Percentiles rank a stretch among this genome's conserved stretches.
These are phyloP conservation scores for Filobasidium wieringae DNA, from an alignment of 768 basidiomycete genomes.

Conservation along the genomic window DNA sequence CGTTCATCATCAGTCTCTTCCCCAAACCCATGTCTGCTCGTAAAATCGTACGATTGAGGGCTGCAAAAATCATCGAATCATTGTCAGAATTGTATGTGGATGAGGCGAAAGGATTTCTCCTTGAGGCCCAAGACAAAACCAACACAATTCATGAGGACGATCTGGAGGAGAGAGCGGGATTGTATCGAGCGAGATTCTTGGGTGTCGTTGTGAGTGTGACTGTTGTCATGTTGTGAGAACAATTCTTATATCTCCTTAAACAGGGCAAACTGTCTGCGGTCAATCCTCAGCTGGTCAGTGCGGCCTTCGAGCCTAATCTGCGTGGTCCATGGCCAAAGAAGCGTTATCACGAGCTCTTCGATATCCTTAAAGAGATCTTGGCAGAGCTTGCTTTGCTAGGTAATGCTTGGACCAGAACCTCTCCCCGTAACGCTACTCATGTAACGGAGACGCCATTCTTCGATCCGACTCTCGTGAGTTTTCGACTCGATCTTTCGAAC, in stretches of 20 bases:
- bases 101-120: conserved; percentile 15
- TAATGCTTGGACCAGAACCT: conserved; percentile 43
- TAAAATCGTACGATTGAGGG: conserved; percentile 43
- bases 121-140: conserved; percentile 15
- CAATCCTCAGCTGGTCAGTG: conserved; percentile 12
- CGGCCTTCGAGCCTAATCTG: conserved; percentile 9
- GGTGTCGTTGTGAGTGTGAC: conserved; percentile 22
- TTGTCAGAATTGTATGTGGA: conserved; percentile 42
- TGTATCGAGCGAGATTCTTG: conserved; percentile 25
- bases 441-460: conserved; percentile 46
- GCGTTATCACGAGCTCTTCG: conserved; percentile 43
- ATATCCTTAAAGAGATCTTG: conserved; percentile 43
- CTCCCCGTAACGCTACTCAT: conserved; percentile 41
- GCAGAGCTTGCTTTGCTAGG: conserved; percentile 35
- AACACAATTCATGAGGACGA: conserved; percentile 11
- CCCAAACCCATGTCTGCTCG: conserved; percentile 46
- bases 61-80: conserved; percentile 42
- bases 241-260: neutral
- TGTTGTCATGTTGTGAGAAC: neutral
- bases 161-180: conserved; percentile 25
- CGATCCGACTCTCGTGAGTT: conserved; percentile 49
- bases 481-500: neutral
- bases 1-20: conserved; percentile 49
- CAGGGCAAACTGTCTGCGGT: conserved; percentile 7
- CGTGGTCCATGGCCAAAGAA: conserved; percentile 49